Conservation (phyloP, 2,329 filamentous ascomycete species). For the Fusarium tuaranense region DNA sequence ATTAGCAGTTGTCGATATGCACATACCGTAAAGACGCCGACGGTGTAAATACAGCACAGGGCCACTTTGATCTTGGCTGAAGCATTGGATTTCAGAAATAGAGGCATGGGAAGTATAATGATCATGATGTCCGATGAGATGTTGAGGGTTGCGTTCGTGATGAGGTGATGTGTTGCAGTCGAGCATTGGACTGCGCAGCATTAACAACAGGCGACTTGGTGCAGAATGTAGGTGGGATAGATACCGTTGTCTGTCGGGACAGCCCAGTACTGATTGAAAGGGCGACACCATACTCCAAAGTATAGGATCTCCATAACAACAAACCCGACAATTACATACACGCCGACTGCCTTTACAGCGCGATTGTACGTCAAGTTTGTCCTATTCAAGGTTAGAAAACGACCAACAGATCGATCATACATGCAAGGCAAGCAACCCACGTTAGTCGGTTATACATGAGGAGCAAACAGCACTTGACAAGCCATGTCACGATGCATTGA, state of each 20-base stretch:
- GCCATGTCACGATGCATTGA: not conserved
- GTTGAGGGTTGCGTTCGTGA: not conserved
- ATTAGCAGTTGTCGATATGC: not conserved
- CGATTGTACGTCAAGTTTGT: not conserved
- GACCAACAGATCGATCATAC: not conserved
- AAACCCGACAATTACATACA: not conserved
- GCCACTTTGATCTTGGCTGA: not conserved
- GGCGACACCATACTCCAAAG: not conserved
- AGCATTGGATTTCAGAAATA: not conserved
- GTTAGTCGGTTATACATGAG: slow-evolving; percentile 1
- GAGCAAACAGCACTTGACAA: slow-evolving; percentile 1
- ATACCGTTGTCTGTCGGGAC: not conserved
- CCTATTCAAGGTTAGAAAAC: not conserved
- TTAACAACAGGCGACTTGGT: not conserved
- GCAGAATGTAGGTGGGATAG: not conserved
- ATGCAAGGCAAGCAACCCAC: not conserved
- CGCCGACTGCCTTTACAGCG: not conserved
- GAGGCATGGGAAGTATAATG: not conserved
- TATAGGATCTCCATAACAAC: not conserved
- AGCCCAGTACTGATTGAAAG: slow-evolving; percentile 1
- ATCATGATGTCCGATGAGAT: not conserved
- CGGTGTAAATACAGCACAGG: not conserved
- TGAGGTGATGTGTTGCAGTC: not conserved
- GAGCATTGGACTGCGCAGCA: not conserved
- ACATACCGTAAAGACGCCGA: not conserved